Percentiles rank a stretch among this genome's conserved stretches.
Conservation (phyloP, 495 filamentous ascomycete genomes). For the Lophium mytilinum region DNA sequence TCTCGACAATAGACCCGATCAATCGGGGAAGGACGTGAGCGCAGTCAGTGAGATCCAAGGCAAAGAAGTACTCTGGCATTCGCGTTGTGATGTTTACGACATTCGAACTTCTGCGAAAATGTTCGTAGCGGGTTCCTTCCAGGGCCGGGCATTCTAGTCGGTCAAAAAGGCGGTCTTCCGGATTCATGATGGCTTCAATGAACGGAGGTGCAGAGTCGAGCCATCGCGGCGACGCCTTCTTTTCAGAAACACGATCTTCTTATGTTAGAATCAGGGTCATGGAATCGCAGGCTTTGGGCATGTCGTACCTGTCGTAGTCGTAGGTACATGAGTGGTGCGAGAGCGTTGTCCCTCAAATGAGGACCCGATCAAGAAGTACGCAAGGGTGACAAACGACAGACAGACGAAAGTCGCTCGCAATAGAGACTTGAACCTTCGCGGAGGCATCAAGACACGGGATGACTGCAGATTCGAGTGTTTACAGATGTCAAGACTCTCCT, state of each 20-base stretch:
- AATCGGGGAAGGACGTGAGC: slow-evolving; percentile 39
- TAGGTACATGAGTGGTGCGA: too few species aligned
- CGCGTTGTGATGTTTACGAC: not conserved
- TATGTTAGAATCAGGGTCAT: too few species aligned
- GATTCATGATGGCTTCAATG: slow-evolving; percentile 28
- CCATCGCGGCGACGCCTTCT: not conserved
- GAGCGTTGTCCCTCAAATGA: too few species aligned
- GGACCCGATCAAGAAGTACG: too few species aligned
- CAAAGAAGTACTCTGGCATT: slow-evolving; percentile 40
- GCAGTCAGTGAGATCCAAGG: slow-evolving; percentile 40
- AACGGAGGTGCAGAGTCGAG: slow-evolving; percentile 23
- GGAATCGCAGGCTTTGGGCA: too few species aligned
- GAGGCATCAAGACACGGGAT: too few species aligned
- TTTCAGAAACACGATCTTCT: not conserved
- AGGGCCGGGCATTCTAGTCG: slow-evolving; percentile 22
- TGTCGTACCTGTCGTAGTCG: too few species aligned
- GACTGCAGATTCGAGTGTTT: too few species aligned
- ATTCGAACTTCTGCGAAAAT: slow-evolving; percentile 6
- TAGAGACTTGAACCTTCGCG: too few species aligned
- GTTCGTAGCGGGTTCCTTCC: slow-evolving; percentile 21
- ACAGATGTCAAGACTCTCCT: too few species aligned
- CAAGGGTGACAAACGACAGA: too few species aligned
- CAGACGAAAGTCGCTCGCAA: too few species aligned
- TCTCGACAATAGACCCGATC: slow-evolving; percentile 39
- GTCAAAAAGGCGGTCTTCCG: slow-evolving; percentile 24